Evolutionary conservation across 164 flowering plant genomes (phyloP), one percentile per base, ranked within the genome.

Genomic region (Vitis amurensis): DNA sequence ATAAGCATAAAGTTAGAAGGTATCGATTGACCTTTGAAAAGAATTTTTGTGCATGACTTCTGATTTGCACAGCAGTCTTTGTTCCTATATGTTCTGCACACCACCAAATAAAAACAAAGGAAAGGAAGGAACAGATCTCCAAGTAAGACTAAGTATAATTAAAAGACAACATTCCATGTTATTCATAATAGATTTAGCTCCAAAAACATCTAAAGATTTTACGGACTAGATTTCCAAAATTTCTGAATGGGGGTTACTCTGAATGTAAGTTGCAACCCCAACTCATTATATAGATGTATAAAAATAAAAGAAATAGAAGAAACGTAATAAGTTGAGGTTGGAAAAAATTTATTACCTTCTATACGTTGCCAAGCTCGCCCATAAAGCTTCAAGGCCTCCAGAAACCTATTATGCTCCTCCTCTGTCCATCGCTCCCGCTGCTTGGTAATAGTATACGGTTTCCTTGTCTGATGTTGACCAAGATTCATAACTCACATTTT

Each of bases 41-140:
- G 80, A 95, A 95, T 73, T 94, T 94, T 72, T 94, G 99, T 53
- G 99, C 99, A 84, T 94, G 99, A 77, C 99, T 94, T 83, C 99
- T 86, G 71, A 95, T 95, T 89, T 95, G 99, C 79, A 95, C 97
- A 55, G 98, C 98, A 31, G 97, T 91, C 85, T 95, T 95, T 59
- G 97, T 93, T 70, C 99, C 99, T 58, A 95, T 87, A 84, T 93
- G 97, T 77, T 91, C 98, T 95, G 89, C 82, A 66, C 19, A 77
- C 16, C 81, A 79, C 64, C 71, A 76, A 59, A 65, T 29, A 74
- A 63, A 71, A 79, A 59, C 67, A 68, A 23, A 69, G 68, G 69
- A 66, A 59, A 76, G 44, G 67, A 66, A 66, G 64, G 59, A 66
- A 75, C 13, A 51, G 29, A 59, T 63, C 66, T 58, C 80, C 76